Conservation (phyloP, 768 basidiomycete genomes). For the Pleurotus citrinopileatus region DNA sequence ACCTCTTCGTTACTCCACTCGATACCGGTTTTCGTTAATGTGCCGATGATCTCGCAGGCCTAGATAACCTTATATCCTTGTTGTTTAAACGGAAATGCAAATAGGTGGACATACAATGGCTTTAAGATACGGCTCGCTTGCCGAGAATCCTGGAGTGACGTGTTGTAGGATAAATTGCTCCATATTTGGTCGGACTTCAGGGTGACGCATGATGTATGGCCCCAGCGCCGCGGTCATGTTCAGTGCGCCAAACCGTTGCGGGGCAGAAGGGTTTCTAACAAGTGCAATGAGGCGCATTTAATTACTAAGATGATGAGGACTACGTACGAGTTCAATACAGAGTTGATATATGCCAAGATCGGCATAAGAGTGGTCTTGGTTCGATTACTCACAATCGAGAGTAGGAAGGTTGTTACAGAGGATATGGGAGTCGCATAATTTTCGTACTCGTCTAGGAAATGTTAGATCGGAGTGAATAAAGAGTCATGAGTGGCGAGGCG, state of each 20-base stretch:
- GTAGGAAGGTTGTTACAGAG: conserved; percentile 77
- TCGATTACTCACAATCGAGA: conserved; percentile 73
- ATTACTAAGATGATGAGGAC: not conserved
- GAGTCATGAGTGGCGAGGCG: conserved; percentile 12
- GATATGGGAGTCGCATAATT: conserved; percentile 73
- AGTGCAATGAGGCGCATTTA: not conserved
- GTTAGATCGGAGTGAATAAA: not conserved
- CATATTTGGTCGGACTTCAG: conserved; percentile 73
- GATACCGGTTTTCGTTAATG: conserved; percentile 67
- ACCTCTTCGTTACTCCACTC: conserved; percentile 67
- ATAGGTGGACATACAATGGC: conserved; percentile 56
- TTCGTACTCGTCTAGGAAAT: conserved; percentile 71
- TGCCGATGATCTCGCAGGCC: conserved; percentile 82
- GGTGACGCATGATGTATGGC: conserved; percentile 80
- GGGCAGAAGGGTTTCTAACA: conserved; percentile 40
- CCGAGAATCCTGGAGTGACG: conserved; percentile 70
- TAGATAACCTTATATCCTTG: conserved; percentile 20
- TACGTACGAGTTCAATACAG: conserved; percentile 63
- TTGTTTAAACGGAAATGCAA: not conserved
- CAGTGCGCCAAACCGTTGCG: conserved; percentile 80
- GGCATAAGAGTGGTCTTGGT: conserved; percentile 82
- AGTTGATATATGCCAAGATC: conserved; percentile 75
- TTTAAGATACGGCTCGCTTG: conserved; percentile 69
- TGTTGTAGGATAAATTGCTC: conserved; percentile 74
- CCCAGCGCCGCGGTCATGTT: conserved; percentile 79